These are phyloP conservation scores for Mucor circinelloides DNA, from an alignment of 371 early-diverging fungal genomes.

Conservation along the genomic window DNA sequence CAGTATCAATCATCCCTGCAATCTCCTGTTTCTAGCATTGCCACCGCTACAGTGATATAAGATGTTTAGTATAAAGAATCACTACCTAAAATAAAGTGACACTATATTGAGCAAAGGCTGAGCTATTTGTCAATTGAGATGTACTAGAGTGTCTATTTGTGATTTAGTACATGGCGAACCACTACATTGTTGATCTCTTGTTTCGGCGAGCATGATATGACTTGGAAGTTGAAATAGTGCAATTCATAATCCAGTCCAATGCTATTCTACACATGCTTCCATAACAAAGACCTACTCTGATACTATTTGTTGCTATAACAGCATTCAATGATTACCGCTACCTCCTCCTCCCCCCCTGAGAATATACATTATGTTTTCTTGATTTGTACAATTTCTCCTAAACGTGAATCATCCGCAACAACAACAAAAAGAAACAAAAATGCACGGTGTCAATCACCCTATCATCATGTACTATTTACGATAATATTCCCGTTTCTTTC, in stretches of 20 bases:
- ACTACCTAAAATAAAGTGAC: neutral
- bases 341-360: too few species aligned
- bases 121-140: neutral
- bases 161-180: too few species aligned
- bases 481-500: neutral
- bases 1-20: neutral
- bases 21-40: neutral
- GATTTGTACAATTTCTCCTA: slow-evolving; percentile 1
- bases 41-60: neutral
- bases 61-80: too few species aligned
- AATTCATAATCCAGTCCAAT: too few species aligned
- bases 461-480: neutral
- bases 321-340: too few species aligned
- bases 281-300: too few species aligned
- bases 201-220: too few species aligned
- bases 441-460: neutral
- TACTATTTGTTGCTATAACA: too few species aligned
- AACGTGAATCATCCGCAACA: neutral
- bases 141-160: too few species aligned
- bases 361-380: neutral
- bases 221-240: too few species aligned
- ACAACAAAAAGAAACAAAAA: neutral
- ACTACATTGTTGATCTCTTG: too few species aligned
- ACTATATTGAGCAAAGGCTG: neutral
- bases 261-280: too few species aligned